Percentiles rank a stretch among this genome's conserved stretches.
These are phyloP conservation scores for Spergularia marina DNA, from an alignment of 148 eudicot species.

Conservation along the genomic window DNA sequence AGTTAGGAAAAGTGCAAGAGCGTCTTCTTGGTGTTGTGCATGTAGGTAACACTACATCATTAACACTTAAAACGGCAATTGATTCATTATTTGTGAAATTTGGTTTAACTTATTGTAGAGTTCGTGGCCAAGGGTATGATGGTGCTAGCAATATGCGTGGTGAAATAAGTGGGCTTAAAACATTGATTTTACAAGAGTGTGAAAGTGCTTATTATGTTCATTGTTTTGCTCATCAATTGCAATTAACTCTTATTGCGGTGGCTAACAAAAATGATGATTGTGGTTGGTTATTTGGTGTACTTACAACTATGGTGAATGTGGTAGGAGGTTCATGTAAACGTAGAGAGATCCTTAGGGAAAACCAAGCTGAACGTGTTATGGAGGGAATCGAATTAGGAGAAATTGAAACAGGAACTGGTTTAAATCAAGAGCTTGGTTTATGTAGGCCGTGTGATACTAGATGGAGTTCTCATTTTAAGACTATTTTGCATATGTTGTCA, in stretches of 20 bases:
- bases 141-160: conserved; percentile 25
- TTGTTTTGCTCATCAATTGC: conserved; percentile 18
- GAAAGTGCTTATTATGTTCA: conserved; percentile 9
- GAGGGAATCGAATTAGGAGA: not conserved
- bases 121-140: conserved; percentile 27
- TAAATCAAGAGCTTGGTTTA: not conserved
- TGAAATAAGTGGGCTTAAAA: conserved; percentile 11
- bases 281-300: not conserved
- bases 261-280: not conserved
- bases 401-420: not conserved
- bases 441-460: not conserved
- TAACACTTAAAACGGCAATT: conserved; percentile 7
- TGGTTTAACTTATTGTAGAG: not conserved
- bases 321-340: not conserved
- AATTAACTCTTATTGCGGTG: conserved; percentile 12
- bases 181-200: conserved; percentile 9
- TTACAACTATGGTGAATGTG: not conserved
- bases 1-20: conserved; percentile 1
- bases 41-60: conserved; percentile 2
- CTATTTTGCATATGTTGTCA: not conserved
- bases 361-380: not conserved
- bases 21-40: conserved; percentile 14
- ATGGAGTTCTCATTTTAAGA: not conserved
- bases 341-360: not conserved
- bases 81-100: conserved; percentile 4